Percentiles rank a stretch among this genome's conserved stretches.
These are phyloP conservation scores for Aspergillus udagawae DNA, from an alignment of 2,329 filamentous ascomycete species.

Conservation along the genomic window DNA sequence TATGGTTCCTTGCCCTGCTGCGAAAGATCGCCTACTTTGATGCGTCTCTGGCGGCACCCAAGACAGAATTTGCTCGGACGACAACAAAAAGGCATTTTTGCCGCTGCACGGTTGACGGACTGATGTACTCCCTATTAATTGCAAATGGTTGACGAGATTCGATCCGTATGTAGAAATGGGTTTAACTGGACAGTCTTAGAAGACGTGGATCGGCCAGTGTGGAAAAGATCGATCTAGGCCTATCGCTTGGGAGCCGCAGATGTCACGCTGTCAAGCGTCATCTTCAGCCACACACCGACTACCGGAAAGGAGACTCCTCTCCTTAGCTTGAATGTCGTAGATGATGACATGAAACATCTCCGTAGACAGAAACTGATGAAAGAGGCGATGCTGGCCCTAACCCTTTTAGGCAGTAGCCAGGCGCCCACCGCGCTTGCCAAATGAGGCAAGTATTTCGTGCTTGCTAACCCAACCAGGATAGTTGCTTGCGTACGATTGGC, in stretches of 20 bases:
- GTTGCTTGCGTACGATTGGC: too few species aligned
- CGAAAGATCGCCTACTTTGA: constrained; percentile 14
- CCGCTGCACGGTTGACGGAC: neutral
- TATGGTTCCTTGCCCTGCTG: neutral
- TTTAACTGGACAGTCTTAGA: neutral
- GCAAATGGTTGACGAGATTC: neutral
- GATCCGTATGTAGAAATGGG: too few species aligned
- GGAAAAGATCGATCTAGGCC: neutral
- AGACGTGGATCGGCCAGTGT: neutral
- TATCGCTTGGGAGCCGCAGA: neutral
- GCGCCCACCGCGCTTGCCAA: too few species aligned
- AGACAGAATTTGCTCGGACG: constrained; percentile 22
- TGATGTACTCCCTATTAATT: too few species aligned
- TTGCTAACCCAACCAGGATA: too few species aligned
- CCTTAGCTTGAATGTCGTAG: neutral
- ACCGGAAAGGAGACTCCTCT: neutral
- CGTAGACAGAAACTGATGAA: neutral
- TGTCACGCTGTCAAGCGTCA: neutral
- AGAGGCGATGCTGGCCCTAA: neutral
- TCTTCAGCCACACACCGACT: neutral
- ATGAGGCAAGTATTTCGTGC: too few species aligned
- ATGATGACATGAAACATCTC: neutral
- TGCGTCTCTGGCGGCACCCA: constrained; percentile 23
- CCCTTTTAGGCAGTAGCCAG: neutral
- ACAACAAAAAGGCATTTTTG: constrained; percentile 22